Base-by-base conservation (phyloP, 192 early-diverging fungal species). In the Funneliformis geosporum region DNA sequence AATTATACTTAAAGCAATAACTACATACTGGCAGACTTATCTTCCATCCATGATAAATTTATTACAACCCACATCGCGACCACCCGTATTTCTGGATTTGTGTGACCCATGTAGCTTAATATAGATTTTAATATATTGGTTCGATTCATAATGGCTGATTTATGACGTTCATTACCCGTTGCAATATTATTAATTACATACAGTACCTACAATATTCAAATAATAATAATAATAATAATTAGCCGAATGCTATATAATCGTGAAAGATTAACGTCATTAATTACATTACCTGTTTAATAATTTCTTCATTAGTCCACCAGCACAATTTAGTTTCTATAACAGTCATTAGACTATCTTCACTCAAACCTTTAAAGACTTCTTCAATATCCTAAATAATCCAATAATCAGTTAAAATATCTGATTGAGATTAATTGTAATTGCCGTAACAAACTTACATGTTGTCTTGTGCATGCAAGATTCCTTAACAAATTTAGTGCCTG, bases 111-210 rank as follows among this genome's bases (percentile, higher is more conserved):
- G 71, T 85, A 82, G n/a, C 76, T 80, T 8, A 87, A 66, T 23
- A 92, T 80, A 25, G 81, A 82, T n/a, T 85, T 82, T 12, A 92
- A 59, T 46, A 92, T 85, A 1, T 78, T 80, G 18, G 85, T 80
- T 27, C 89, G 81, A 60, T 82, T 85, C 84, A 94, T 89, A 9
- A 95, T 79, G 25, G 87, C 81, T 50, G 79, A 75, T 78, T 92
- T 94, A 78, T 93, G 94, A 43, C 83, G 78, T 60, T 90, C 89
- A 68, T 65, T 84, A 43, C 93, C 92, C 16, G 88, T 90, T 2
- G 90, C 88, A 66, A 95, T 88, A 78, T 96, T 94, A 5, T 91
- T 92, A 27, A 95, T 76, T 2, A 92, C 85, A 83, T 91, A 95
- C 8, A 96, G 82, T 1, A 91, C 89, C 85, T 86, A 79, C 2